Evolutionary conservation across 352 stramenopile genomes (phyloP), one percentile per base, ranked within the genome.

Genomic region (Globisporangium splendens): DNA sequence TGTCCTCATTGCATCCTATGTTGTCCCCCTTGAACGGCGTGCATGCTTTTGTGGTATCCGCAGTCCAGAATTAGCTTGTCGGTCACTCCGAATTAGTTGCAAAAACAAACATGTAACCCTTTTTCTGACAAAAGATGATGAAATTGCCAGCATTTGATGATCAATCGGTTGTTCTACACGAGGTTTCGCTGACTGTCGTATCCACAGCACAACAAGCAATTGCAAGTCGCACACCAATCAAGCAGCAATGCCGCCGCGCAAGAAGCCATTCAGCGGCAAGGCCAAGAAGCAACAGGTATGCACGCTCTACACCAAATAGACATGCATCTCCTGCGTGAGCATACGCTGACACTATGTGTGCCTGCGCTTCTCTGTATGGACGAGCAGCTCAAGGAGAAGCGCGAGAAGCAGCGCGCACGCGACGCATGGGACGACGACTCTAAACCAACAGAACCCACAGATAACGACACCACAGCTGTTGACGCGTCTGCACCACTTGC

Each of bases 231-330:
- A 1, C 7, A 22, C 17, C 14, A 18, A 46, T 15, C n/a, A 58
- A 22, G 12, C 14, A 21, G 43, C 0, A 6, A 82, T 80, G 69
- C 21, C 69, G 47, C 67, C 74, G 20, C 63, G 76, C 59, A 89
- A 85, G 70, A 92, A 84, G 68, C 85, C 82, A n/a, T 94, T 94
- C 58, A 92, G 82, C 56, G 83, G 81, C 62, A 94, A 94, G 58
- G 82, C 81, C 60, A 94, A 94, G 79, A 94, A 94, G 72, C 81
- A 91, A 59, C 85, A 94, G 77, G 83, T 88, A 22, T 28, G 39
- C 39, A 10, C 7, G 5, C 28, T 35, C 5, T 22, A n/a, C n/a
- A n/a, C n/a, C n/a, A n/a, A n/a, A n/a, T n/a, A n/a, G n/a, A n/a
- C n/a, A n/a, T n/a, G 22, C 6, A 18, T 18, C 5, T 31, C 2